These are phyloP conservation scores for Apiotrichum gracile DNA, from an alignment of 1,284 basidiomycete genomes.

Conservation along the genomic window DNA sequence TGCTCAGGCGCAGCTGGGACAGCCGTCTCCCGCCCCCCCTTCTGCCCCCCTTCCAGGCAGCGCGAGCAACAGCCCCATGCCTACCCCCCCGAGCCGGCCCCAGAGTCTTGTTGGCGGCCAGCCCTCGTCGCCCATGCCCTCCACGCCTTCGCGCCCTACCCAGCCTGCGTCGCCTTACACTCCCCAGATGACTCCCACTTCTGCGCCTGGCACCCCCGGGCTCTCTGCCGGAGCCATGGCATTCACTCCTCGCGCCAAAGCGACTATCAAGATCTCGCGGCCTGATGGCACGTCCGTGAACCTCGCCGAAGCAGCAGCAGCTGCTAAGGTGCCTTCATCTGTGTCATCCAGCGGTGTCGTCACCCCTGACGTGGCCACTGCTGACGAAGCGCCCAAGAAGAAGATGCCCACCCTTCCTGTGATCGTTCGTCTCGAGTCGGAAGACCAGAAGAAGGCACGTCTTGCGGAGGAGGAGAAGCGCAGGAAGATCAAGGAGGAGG, in stretches of 20 bases:
- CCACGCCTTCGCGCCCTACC: slow-evolving; percentile 29
- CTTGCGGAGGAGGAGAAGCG: slow-evolving; percentile 42
- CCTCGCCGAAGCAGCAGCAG: slow-evolving; percentile 33
- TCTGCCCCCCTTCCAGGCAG: slow-evolving; percentile 26
- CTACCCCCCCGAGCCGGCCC: slow-evolving; percentile 36
- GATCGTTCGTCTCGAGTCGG: slow-evolving; percentile 51
- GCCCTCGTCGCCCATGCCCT: slow-evolving; percentile 26
- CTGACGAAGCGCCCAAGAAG: slow-evolving; percentile 26
- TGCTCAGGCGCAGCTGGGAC: slow-evolving; percentile 22
- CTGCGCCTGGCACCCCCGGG: slow-evolving; percentile 4
- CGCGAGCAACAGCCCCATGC: slow-evolving; percentile 29
- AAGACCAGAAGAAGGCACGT: slow-evolving; percentile 48
- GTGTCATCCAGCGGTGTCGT: slow-evolving; percentile 20
- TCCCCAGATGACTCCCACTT: slow-evolving; percentile 10
- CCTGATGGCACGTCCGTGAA: slow-evolving; percentile 43
- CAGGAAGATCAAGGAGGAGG: slow-evolving; percentile 37
- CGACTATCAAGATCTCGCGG: slow-evolving; percentile 42
- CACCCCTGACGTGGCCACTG: slow-evolving; percentile 20
- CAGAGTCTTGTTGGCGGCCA: slow-evolving; percentile 27
- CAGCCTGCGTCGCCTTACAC: slow-evolving; percentile 23
- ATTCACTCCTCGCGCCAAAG: slow-evolving; percentile 36
- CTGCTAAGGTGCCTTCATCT: slow-evolving; percentile 23
- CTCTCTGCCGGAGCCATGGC: slow-evolving; percentile 33
- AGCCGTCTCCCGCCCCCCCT: slow-evolving; percentile 29
- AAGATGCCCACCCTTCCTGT: slow-evolving; percentile 34